A percentile compares a stretch with the other conserved stretches of the same genome.
phyloP scores from a whole-genome alignment of 495 filamentous ascomycete species.

The Aspergillus mulundensis region DNA sequence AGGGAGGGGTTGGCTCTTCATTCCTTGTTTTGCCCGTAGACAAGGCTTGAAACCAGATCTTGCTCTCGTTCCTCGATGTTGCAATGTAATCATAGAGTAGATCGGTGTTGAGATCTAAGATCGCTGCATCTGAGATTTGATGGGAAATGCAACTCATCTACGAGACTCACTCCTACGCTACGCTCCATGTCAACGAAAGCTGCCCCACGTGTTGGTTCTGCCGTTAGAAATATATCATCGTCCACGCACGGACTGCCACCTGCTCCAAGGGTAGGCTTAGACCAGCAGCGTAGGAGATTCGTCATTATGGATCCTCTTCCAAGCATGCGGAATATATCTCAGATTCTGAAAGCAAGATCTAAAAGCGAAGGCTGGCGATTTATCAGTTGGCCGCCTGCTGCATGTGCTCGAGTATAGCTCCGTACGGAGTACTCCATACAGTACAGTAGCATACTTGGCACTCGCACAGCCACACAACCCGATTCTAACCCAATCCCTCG shows the following conservation, averaged over 20 bases:
- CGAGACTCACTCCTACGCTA: background rate
- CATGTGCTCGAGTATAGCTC: too few species aligned
- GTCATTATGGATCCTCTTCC: background rate
- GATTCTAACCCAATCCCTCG: background rate
- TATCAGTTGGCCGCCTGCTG: background rate
- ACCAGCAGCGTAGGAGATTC: background rate
- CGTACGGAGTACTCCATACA: too few species aligned
- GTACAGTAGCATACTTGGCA: background rate
- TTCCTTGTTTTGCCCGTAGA: constrained; percentile 1
- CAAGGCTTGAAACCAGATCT: background rate
- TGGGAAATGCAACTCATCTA: background rate
- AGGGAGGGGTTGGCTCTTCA: background rate
- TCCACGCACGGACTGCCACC: background rate
- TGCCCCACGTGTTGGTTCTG: background rate
- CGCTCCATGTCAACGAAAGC: too few species aligned
- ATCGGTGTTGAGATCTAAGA: background rate
- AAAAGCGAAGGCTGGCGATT: background rate
- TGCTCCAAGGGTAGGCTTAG: background rate
- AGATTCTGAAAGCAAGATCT: too few species aligned
- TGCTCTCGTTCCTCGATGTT: background rate
- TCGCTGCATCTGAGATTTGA: background rate
- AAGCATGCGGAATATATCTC: background rate
- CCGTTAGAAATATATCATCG: background rate
- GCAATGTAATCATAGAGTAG: background rate
- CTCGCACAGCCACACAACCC: background rate